Evolutionary conservation across 176 grass and related monocot genomes (phyloP).

Genomic region (Triticum timopheevii): DNA sequence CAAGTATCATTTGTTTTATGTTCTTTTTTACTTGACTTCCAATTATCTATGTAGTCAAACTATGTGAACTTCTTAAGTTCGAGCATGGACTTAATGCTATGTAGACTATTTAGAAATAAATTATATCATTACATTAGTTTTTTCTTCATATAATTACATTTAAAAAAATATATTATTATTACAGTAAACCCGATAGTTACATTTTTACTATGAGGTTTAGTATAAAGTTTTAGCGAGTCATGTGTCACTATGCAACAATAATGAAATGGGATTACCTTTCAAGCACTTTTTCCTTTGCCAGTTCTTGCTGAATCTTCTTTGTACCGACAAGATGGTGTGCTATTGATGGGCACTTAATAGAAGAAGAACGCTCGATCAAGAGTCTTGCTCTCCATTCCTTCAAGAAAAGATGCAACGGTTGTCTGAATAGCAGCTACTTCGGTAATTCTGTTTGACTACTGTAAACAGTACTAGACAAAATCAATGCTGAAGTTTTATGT

Average conservation of each 20-base stretch:
- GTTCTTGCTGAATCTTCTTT: slow-evolving; percentile 65
- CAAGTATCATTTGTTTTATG: background rate
- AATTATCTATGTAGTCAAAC: background rate
- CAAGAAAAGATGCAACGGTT: background rate
- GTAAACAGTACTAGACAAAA: background rate
- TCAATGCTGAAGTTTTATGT: background rate
- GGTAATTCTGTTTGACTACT: background rate
- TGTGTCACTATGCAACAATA: background rate
- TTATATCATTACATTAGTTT: background rate
- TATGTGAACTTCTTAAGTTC: background rate
- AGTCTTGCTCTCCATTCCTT: slow-evolving; percentile 67
- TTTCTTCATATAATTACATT: background rate
- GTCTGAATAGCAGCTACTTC: background rate
- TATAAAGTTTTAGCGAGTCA: background rate
- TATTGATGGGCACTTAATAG: slow-evolving; percentile 70
- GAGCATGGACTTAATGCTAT: background rate
- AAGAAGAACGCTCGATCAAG: slow-evolving; percentile 52
- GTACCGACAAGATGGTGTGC: slow-evolving; percentile 67
- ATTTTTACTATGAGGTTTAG: background rate
- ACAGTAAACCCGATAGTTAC: background rate
- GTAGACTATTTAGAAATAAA: background rate
- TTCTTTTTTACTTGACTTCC: background rate
- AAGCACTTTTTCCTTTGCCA: slow-evolving; percentile 53
- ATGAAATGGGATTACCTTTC: slow-evolving; percentile 37
- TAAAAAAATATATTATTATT: no score